These are phyloP conservation scores for Ulota crispa DNA, from an alignment of 225 moss, liverwort and hornwort species.

Conservation along the genomic window DNA sequence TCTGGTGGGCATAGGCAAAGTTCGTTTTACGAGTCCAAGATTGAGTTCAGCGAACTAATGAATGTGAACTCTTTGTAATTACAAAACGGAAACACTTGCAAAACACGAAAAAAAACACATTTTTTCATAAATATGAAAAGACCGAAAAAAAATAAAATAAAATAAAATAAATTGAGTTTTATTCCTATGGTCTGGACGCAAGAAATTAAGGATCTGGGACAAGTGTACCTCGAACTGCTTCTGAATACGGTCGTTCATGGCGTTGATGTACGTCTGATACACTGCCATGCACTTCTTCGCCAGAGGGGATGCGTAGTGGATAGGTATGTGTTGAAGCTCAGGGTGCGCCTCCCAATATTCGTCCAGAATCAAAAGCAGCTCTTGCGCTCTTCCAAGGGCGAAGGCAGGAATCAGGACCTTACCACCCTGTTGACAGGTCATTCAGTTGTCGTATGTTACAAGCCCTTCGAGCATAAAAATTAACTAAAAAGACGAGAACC, in stretches of 20 bases:
- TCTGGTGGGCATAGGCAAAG: too few relatives aligned
- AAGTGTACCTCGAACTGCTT: slow-evolving; percentile 76
- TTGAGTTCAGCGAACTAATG: too few relatives aligned
- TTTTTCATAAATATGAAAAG: too few relatives aligned
- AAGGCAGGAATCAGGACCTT: slow-evolving; percentile 94
- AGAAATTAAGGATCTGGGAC: background rate
- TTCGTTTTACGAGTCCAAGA: too few relatives aligned
- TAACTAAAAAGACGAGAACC: background rate
- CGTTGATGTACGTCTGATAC: slow-evolving; percentile 96
- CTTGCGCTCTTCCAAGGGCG: slow-evolving; percentile 92
- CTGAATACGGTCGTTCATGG: slow-evolving; percentile 93
- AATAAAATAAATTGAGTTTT: too few relatives aligned
- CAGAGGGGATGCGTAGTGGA: slow-evolving; percentile 91
- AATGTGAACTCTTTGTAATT: background rate
- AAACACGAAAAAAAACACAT: too few relatives aligned
- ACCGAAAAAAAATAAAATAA: too few relatives aligned
- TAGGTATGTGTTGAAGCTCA: slow-evolving; percentile 86
- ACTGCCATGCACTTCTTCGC: slow-evolving; percentile 98
- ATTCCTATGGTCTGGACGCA: too few relatives aligned
- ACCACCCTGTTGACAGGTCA: slow-evolving; percentile 56
- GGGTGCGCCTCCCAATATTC: slow-evolving; percentile 99
- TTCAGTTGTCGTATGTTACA: background rate
- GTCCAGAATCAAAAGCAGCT: slow-evolving; percentile 85
- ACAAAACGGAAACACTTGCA: too few relatives aligned
- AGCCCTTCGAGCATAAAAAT: background rate